These are phyloP conservation scores for Metschnikowia lochheadii DNA, from an alignment of 805 yeast species.

Conservation along the genomic window DNA sequence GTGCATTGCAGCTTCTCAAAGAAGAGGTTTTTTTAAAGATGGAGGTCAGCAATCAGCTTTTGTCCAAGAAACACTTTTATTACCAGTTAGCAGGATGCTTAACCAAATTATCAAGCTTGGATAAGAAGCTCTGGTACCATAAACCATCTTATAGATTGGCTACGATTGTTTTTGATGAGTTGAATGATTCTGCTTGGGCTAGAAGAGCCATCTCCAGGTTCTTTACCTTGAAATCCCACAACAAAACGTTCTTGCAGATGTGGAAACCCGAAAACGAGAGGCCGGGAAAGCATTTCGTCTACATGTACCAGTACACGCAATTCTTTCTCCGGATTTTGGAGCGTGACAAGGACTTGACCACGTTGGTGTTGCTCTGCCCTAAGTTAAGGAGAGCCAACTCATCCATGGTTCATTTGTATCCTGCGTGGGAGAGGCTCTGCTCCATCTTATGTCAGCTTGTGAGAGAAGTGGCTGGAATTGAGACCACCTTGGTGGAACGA, in stretches of 20 bases:
- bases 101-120: slow-evolving; percentile 47
- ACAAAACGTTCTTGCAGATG: slow-evolving; percentile 71
- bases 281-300: slow-evolving; percentile 89
- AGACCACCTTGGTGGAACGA: slow-evolving; percentile 45
- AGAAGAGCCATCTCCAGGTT: slow-evolving; percentile 58
- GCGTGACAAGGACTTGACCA: slow-evolving; percentile 51
- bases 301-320: slow-evolving; percentile 63
- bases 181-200: slow-evolving; percentile 51
- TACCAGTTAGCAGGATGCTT: slow-evolving; percentile 43
- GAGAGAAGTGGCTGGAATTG: slow-evolving; percentile 41
- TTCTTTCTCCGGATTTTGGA: slow-evolving; percentile 58
- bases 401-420: slow-evolving; percentile 62
- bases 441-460: slow-evolving; percentile 48
- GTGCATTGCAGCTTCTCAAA: slow-evolving; percentile 39
- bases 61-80: slow-evolving; percentile 28
- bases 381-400: slow-evolving; percentile 76
- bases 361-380: slow-evolving; percentile 57
- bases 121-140: slow-evolving; percentile 91
- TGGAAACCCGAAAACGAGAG: slow-evolving; percentile 94
- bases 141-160: slow-evolving; percentile 75
- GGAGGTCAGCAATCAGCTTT: slow-evolving; percentile 6
- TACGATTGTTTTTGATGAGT: slow-evolving; percentile 51
- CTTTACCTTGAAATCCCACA: slow-evolving; percentile 60
- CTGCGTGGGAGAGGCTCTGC: slow-evolving; percentile 65
- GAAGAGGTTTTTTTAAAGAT: slow-evolving; percentile 27